Base-by-base conservation (phyloP, 1,139 yeast genomes). In the Yamadazyma trypodendri region DNA sequence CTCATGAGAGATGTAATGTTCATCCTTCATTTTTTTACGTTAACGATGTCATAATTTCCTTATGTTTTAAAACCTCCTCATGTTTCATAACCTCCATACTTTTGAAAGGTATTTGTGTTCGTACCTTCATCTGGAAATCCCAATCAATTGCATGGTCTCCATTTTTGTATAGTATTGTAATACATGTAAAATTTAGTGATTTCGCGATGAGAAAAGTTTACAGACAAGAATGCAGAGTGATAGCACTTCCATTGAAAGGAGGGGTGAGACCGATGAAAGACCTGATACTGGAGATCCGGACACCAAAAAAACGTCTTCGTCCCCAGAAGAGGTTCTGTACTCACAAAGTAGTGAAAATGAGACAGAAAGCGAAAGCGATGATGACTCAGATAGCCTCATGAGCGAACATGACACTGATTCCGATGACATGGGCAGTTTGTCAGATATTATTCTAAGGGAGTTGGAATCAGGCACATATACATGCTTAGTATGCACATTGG, bases 401-500 rank as follows among this genome's bases (percentile, higher is more conserved):
- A 12, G 12, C 6, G 44, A 40, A 9, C 28, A 44, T 14, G 49
- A 45, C 13, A 35, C 28, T 33, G 54, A 39, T 16, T 39, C 37
- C 13, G 38, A 37, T 12, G 24, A 24, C 11, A 22, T 38, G 36
- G 68, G 63, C 37, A 60, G 70, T 3, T 58, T 69, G 29, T 56
- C 72, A 2, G 54, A 67, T 12, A 65, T 72, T 28, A 71, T 71
- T 16, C 50, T 68, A 23, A 59, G 60, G 29, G 92, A 84, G 52
- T 77, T 85, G 36, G 75, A 73, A 43, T 75, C 77, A 12, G 94
- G 89, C 14, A 71, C 74, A 3, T 88, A 88, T 50, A 70, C 79
- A 1, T 88, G 96, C 60, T 68, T 88, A 56, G 88, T 88, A 16
- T 88, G 96, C 58, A 86, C 96, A 0, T 80, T 84, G 25, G 95